These are phyloP conservation scores for Leccinum ochraceum DNA, from an alignment of 768 basidiomycete species.

Conservation along the genomic window DNA sequence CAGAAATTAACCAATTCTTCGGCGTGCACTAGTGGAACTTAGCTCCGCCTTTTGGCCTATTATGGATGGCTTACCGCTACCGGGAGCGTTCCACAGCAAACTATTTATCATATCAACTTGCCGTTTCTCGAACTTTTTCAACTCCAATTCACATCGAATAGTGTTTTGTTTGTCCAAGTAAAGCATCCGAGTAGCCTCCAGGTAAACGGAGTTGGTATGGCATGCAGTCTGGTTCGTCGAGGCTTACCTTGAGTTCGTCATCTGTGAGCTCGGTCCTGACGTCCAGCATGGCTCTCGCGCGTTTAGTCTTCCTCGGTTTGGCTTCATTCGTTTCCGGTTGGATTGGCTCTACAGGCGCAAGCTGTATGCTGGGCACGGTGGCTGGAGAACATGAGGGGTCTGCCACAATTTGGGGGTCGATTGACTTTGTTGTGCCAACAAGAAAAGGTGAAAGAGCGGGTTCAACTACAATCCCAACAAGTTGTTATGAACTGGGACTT, in stretches of 20 bases:
- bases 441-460: slow-evolving; percentile 4
- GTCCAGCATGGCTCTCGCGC: slow-evolving; percentile 61
- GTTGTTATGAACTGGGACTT: neutral
- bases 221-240: neutral
- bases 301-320: slow-evolving; percentile 45
- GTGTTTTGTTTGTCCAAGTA: slow-evolving; percentile 65
- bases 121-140: slow-evolving; percentile 59
- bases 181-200: slow-evolving; percentile 59
- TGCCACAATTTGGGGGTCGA: slow-evolving; percentile 1
- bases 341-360: neutral
- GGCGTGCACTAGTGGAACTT: slow-evolving; percentile 53
- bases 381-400: slow-evolving; percentile 6
- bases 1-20: slow-evolving; percentile 72
- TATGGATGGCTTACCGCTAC: slow-evolving; percentile 50
- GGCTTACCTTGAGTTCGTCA: slow-evolving; percentile 69
- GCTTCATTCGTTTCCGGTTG: neutral
- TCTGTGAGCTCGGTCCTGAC: slow-evolving; percentile 78
- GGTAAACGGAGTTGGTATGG: slow-evolving; percentile 1
- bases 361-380: neutral
- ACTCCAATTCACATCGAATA: slow-evolving; percentile 50
- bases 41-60: slow-evolving; percentile 2
- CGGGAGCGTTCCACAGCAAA: slow-evolving; percentile 67
- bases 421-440: slow-evolving; percentile 6
- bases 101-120: slow-evolving; percentile 55
- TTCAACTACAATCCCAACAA: slow-evolving; percentile 7